These are phyloP conservation scores for Afroboletus lepidellus DNA, from an alignment of 1,284 basidiomycete species.

Conservation along the genomic window DNA sequence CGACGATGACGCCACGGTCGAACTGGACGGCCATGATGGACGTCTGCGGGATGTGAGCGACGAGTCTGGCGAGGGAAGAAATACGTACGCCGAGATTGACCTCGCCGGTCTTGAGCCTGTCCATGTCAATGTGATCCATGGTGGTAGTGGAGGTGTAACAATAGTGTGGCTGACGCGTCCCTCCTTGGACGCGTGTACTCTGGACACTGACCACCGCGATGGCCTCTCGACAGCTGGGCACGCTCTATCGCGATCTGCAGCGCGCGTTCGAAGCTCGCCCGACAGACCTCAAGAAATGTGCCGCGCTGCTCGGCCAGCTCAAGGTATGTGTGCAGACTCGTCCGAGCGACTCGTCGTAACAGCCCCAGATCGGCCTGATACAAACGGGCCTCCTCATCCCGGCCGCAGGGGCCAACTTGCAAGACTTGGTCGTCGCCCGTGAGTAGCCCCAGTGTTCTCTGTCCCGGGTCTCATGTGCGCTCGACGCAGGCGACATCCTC, in stretches of 20 bases:
- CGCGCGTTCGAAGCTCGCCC: slow-evolving; percentile 60
- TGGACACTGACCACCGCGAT: slow-evolving; percentile 34
- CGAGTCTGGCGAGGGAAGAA: neutral
- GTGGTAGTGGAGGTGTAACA: slow-evolving; percentile 15
- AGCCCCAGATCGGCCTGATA: slow-evolving; percentile 71
- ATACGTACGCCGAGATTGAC: slow-evolving; percentile 88
- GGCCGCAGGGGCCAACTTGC: slow-evolving; percentile 52
- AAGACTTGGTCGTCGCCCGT: slow-evolving; percentile 73
- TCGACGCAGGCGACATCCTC: slow-evolving; percentile 79
- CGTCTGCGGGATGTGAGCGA: slow-evolving; percentile 53
- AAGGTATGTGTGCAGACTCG: slow-evolving; percentile 50
- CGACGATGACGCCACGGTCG: slow-evolving; percentile 91
- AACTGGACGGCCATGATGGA: slow-evolving; percentile 99
- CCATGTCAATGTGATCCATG: slow-evolving; percentile 74
- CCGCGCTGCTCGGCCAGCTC: slow-evolving; percentile 61
- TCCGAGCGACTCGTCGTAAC: neutral
- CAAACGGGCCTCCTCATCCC: slow-evolving; percentile 75
- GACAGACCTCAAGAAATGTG: slow-evolving; percentile 65
- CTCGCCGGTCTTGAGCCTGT: slow-evolving; percentile 85
- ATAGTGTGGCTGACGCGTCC: slow-evolving; percentile 55
- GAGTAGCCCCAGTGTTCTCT: slow-evolving; percentile 28
- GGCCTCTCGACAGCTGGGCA: slow-evolving; percentile 50
- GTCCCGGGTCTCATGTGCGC: neutral
- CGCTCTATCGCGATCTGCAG: slow-evolving; percentile 60
- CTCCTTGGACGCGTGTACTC: slow-evolving; percentile 20